Evolutionary conservation across 2,329 filamentous ascomycete genomes (phyloP), one percentile per base, ranked within the genome.

Genomic region (Pyrenophora tritici-repentis): DNA sequence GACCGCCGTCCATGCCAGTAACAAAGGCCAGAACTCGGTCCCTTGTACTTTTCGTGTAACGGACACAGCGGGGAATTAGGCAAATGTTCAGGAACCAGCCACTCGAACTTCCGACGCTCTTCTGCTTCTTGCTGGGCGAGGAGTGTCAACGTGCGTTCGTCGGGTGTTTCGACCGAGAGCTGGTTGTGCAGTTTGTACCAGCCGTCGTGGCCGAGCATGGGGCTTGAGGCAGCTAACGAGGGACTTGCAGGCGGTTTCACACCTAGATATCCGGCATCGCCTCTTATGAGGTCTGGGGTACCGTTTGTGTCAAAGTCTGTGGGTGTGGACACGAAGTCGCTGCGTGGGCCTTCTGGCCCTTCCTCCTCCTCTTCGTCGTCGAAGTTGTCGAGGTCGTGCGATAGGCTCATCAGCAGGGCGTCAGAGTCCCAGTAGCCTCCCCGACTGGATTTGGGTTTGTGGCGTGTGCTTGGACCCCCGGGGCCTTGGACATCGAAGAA

Each of bases 31-130:
- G 53, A 68, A 6, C 71, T 73, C 7, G 68, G 66, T 8, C 73
- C 70, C 9, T 55, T 54, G 51, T 79, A 75, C 49, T 71, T 74
- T 10, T 64, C 58, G 56, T 72, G 69, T 13, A 75, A 62, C 6
- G 78, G 77, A 61, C 78, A 79, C 2, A 79, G 52, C 6, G 76
- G 76, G 46, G 73, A 76, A 5, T 49, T 70, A 1, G 75, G 74
- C 6, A 79, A 51, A 58, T 80, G 78, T 55, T 79, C 78, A 2
- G 77, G 76, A 1, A 75, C 54, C 13, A 75, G 61, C 61, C 76
- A 69, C 42, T 75, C 74, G 35, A 77, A 72, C 31, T 66, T 67
- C 9, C 65, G 52, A 17, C 53, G 50, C 12, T 66, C 68, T 14
- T 70, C 70, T n/a, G 54, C 57, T 13, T 61, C 63, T 5, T 55